These are phyloP conservation scores for Cercospora sp. DNA, from an alignment of 2,329 filamentous ascomycete genomes.

Conservation along the genomic window DNA sequence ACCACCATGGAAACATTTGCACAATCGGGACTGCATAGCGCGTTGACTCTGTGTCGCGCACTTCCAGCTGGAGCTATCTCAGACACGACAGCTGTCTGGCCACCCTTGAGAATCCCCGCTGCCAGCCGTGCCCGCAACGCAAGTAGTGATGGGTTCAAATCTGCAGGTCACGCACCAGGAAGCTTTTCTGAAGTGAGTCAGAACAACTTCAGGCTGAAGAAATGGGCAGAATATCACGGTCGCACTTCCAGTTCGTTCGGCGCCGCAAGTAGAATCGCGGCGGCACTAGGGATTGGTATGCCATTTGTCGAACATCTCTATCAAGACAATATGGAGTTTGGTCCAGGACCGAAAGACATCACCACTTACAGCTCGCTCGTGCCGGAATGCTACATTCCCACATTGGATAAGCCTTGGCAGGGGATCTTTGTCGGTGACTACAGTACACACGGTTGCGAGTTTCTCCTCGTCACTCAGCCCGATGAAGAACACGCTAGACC, in stretches of 20 bases:
- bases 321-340: constrained; percentile 25
- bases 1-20: constrained; percentile 50
- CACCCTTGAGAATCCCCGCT: constrained; percentile 69
- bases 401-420: constrained; percentile 74
- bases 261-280: constrained; percentile 26
- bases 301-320: constrained; percentile 30
- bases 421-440: constrained; percentile 95
- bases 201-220: constrained; percentile 69
- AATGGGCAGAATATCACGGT: constrained; percentile 68
- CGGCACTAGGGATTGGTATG: constrained; percentile 36
- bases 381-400: constrained; percentile 75
- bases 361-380: constrained; percentile 72
- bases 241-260: constrained; percentile 32
- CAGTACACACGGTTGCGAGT: constrained; percentile 83
- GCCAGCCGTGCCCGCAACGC: constrained; percentile 57
- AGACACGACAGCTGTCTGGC: constrained; percentile 61
- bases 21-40: constrained; percentile 57
- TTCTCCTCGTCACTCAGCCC: constrained; percentile 77
- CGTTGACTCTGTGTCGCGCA: constrained; percentile 65
- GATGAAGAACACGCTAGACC: constrained; percentile 48
- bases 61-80: constrained; percentile 46
- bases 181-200: constrained; percentile 63
- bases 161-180: constrained; percentile 52
- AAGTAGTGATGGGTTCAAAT: constrained; percentile 47
- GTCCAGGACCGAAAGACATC: constrained; percentile 54